These are phyloP conservation scores for Ceratocystis albifundus DNA, from an alignment of 2,329 filamentous ascomycete genomes.

Conservation along the genomic window DNA sequence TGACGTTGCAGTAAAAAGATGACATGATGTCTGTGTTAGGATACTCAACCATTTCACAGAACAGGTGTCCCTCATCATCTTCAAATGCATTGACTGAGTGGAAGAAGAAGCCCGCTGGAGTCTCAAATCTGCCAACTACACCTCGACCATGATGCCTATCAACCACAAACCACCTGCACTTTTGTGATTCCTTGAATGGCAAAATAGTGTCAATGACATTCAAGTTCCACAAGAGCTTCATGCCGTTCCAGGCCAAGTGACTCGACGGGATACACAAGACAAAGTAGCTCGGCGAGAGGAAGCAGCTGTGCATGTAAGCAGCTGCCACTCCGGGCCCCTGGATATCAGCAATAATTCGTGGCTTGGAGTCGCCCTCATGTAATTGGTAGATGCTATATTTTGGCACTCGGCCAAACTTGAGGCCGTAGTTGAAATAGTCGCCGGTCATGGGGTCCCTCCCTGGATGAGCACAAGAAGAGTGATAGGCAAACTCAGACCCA, in stretches of 20 bases:
- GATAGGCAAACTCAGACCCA: slow-evolving; percentile 57
- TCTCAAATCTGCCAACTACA: slow-evolving; percentile 57
- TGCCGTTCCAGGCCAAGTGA: slow-evolving; percentile 46
- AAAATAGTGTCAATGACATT: slow-evolving; percentile 59
- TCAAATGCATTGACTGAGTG: slow-evolving; percentile 71
- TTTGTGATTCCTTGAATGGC: slow-evolving; percentile 45
- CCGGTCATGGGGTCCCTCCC: slow-evolving; percentile 60
- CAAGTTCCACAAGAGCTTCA: slow-evolving; percentile 50
- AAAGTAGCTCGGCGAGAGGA: slow-evolving; percentile 58
- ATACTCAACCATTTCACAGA: slow-evolving; percentile 56
- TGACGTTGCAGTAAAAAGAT: slow-evolving; percentile 56
- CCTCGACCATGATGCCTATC: slow-evolving; percentile 53
- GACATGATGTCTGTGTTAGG: slow-evolving; percentile 53
- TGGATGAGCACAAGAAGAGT: slow-evolving; percentile 58
- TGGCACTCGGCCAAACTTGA: slow-evolving; percentile 45
- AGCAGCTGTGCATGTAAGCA: slow-evolving; percentile 76
- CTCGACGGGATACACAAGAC: slow-evolving; percentile 62
- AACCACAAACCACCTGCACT: slow-evolving; percentile 61
- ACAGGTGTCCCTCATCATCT: slow-evolving; percentile 42
- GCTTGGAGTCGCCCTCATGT: slow-evolving; percentile 50
- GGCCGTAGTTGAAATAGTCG: slow-evolving; percentile 72
- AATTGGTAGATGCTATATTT: slow-evolving; percentile 61
- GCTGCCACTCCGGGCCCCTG: slow-evolving; percentile 37
- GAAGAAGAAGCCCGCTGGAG: slow-evolving; percentile 62
- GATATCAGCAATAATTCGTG: slow-evolving; percentile 60